Evolutionary conservation across 805 yeast genomes (phyloP).

Genomic region (Yamadazyma laniorum): DNA sequence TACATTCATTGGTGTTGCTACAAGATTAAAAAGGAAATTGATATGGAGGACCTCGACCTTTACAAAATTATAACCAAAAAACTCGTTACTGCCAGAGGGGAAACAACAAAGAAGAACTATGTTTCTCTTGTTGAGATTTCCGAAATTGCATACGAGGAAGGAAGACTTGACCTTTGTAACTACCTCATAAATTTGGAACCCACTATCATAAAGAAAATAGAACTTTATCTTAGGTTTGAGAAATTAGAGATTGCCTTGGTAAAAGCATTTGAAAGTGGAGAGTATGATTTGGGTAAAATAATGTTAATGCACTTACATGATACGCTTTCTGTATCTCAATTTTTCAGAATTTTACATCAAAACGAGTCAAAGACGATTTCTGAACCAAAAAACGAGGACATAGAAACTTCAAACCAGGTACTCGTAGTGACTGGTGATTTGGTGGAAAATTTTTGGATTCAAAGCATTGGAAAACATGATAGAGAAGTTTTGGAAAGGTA

Average conservation of each 20-base stretch:
- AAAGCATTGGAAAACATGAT: slow-evolving; percentile 26
- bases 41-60: slow-evolving; percentile 58
- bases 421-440: slow-evolving; percentile 37
- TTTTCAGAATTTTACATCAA: slow-evolving; percentile 62
- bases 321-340: slow-evolving; percentile 59
- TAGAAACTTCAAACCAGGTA: slow-evolving; percentile 18
- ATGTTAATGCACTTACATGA: slow-evolving; percentile 55
- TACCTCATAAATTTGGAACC: slow-evolving; percentile 70
- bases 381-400: slow-evolving; percentile 13
- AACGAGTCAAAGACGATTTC: slow-evolving; percentile 35
- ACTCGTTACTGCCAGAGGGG: slow-evolving; percentile 27
- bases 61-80: slow-evolving; percentile 48
- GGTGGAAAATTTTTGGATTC: slow-evolving; percentile 37
- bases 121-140: slow-evolving; percentile 59
- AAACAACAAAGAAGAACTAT: slow-evolving; percentile 28
- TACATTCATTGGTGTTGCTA: slow-evolving; percentile 79
- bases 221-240: slow-evolving; percentile 63
- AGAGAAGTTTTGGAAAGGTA: slow-evolving; percentile 24
- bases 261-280: slow-evolving; percentile 61
- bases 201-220: slow-evolving; percentile 54
- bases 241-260: slow-evolving; percentile 67
- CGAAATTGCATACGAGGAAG: slow-evolving; percentile 73
- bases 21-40: slow-evolving; percentile 56
- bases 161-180: slow-evolving; percentile 67
- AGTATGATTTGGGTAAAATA: slow-evolving; percentile 57